phyloP scores from a whole-genome alignment of 176 grass and related monocot species.

The Triticum aestivum region DNA sequence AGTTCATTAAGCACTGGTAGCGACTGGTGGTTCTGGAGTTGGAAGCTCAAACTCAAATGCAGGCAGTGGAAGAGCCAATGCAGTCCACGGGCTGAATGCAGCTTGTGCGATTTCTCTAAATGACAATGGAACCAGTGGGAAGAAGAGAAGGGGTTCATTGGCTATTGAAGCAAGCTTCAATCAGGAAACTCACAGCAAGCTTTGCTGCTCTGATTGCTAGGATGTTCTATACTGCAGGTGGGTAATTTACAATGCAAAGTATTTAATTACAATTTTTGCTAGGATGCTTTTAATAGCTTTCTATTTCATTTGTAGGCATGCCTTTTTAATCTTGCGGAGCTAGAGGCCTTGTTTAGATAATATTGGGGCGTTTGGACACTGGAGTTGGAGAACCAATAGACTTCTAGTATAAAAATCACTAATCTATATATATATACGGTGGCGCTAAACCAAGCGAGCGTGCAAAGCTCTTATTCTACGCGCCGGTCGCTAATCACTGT shows the following conservation, averaged over 20 bases:
- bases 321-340: background rate
- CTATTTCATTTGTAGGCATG: background rate
- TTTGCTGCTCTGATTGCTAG: constrained; percentile 1
- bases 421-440: background rate
- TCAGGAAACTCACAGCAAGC: background rate
- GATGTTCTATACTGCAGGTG: background rate
- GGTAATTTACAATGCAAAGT: no score
- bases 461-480: no score
- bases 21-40: background rate
- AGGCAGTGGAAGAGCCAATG: background rate
- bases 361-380: background rate
- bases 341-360: background rate
- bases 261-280: background rate
- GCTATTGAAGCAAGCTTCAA: background rate
- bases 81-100: background rate
- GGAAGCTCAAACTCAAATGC: background rate
- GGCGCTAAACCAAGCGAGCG: no score
- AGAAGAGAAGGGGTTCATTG: background rate
- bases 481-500: no score
- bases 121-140: background rate
- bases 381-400: background rate
- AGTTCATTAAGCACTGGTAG: background rate
- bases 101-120: background rate
- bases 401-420: background rate
- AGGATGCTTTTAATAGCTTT: background rate